phyloP scores from a whole-genome alignment of 371 early-diverging fungal species.

The Syncephalastrum racemosum region DNA sequence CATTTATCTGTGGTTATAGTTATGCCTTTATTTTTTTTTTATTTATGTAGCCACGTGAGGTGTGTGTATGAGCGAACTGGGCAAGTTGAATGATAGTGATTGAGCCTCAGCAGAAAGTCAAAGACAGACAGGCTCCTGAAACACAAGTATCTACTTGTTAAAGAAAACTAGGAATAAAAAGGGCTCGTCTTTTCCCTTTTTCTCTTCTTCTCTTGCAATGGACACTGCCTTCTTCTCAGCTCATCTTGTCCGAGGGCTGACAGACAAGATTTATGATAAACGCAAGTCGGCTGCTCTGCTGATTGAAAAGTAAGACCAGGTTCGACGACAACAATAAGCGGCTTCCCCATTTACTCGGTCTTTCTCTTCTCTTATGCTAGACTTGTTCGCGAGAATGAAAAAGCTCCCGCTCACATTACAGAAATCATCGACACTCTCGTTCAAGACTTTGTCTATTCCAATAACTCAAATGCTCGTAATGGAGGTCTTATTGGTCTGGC shows the following conservation, averaged over 20 bases:
- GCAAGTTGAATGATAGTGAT: no score
- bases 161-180: no score
- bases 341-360: background rate
- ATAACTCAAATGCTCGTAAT: slow-evolving; percentile 76
- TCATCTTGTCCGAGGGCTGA: slow-evolving; percentile 57
- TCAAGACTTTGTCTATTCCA: slow-evolving; percentile 81
- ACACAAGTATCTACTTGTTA: no score
- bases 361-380: slow-evolving; percentile 10
- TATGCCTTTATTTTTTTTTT: no score
- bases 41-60: no score
- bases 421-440: slow-evolving; percentile 71
- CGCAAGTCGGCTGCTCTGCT: slow-evolving; percentile 87
- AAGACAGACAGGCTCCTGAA: no score
- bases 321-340: background rate
- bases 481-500: slow-evolving; percentile 93
- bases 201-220: slow-evolving; percentile 12
- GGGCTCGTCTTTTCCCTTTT: background rate
- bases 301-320: slow-evolving; percentile 65
- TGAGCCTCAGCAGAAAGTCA: no score
- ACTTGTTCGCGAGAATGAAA: slow-evolving; percentile 66
- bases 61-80: slow-evolving; percentile 1
- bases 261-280: slow-evolving; percentile 88
- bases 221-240: slow-evolving; percentile 30
- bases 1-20: no score
- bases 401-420: slow-evolving; percentile 54